Base-by-base conservation (phyloP, 352 stramenopile genomes). In the Phytophthora vignae region DNA sequence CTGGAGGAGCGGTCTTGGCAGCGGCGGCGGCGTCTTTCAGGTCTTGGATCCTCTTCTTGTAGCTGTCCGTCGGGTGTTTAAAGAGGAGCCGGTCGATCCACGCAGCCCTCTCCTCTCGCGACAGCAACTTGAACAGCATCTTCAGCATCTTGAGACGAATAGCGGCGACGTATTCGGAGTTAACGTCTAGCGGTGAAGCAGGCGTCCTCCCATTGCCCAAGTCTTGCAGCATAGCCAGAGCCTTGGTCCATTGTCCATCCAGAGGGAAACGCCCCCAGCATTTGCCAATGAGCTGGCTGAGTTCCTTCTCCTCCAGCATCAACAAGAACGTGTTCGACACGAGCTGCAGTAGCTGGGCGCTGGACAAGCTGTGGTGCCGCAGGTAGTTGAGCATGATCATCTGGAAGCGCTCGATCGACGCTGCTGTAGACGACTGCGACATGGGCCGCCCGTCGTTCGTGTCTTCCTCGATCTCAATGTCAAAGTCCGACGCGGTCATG, bases 301-400 rank as follows among this genome's bases (percentile, higher is more conserved):
- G 69, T 33, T 93, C 85, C 0, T 68, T 77, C n/a, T 90, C 76
- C 4, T 82, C 76, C 6, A 93, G 60, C 19, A 69, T 82, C 5
- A 78, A 82, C 1, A 93, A 33, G 46, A 93, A 74, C 14, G 76
- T 79, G 10, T 76, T 68, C 8, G 78, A 62, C 21, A 88, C 44
- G 4, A 93, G 57, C 25, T 83, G 50, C 15, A 85, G 69, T 17
- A 93, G 46, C 52, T 93, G 78, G 0, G 71, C 48, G 38, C 85
- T 90, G 2, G 83, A 73, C 3, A 87, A 56, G 7, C 74, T 76
- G 40, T 93, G 76, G 29, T 82, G 78, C 29, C 81, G 83, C 4
- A 91, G 42, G 19, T 87, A 91, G 50, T 86, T 93, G 73, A 82
- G 77, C 56, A 90, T 74, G 38, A 90, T 78, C 36, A 89, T 67